phyloP scores from a whole-genome alignment of 1,284 basidiomycete genomes.

The Leccinum fuscescens region DNA sequence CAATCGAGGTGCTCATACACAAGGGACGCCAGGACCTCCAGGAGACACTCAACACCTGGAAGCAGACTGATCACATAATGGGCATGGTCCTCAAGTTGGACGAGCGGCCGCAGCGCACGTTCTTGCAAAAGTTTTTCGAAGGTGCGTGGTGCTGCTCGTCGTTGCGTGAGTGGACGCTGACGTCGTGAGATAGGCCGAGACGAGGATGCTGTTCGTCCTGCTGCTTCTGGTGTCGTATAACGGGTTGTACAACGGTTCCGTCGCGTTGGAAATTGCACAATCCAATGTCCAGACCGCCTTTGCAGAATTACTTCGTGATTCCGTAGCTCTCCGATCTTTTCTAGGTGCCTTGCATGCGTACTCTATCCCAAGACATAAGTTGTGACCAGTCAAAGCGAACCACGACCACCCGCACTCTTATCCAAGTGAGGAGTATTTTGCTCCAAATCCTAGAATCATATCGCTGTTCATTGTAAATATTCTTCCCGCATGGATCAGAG shows the following conservation, averaged over 20 bases:
- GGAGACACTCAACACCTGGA: slow-evolving; percentile 94
- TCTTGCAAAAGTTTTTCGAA: slow-evolving; percentile 84
- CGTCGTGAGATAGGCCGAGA: slow-evolving; percentile 44
- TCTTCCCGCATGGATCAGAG: neutral
- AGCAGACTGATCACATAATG: slow-evolving; percentile 76
- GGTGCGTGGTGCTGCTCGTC: slow-evolving; percentile 45
- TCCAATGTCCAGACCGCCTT: slow-evolving; percentile 9
- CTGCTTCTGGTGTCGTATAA: slow-evolving; percentile 45
- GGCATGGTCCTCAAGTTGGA: slow-evolving; percentile 58
- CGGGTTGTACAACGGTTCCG: neutral
- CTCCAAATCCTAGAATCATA: neutral
- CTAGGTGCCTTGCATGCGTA: neutral
- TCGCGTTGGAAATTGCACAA: slow-evolving; percentile 3
- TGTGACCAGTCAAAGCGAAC: neutral
- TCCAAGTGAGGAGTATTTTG: slow-evolving; percentile 58
- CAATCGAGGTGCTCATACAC: slow-evolving; percentile 85
- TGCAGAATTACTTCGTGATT: neutral
- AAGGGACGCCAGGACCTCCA: slow-evolving; percentile 91
- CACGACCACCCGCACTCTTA: slow-evolving; percentile 12
- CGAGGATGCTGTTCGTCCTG: slow-evolving; percentile 53
- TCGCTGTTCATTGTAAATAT: neutral
- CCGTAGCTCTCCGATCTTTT: neutral
- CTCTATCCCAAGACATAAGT: neutral
- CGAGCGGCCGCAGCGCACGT: slow-evolving; percentile 57
- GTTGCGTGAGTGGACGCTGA: slow-evolving; percentile 2